A percentile compares a stretch with the other conserved stretches of the same genome.
phyloP scores from a whole-genome alignment of 768 basidiomycete genomes.

The Clavulina sp. region DNA sequence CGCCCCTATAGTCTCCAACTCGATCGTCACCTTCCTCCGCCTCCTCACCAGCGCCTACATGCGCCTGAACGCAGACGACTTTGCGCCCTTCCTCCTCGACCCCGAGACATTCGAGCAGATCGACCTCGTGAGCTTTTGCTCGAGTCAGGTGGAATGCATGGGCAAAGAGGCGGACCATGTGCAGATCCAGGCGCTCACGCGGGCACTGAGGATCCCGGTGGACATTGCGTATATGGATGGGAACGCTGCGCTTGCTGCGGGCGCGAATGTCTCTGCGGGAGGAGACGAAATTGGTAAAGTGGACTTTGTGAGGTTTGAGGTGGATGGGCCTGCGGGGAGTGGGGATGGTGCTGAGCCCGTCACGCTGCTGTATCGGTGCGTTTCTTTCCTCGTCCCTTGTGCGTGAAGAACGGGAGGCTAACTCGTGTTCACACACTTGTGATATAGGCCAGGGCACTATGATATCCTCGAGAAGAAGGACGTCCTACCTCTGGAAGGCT shows the following conservation, averaged over 20 bases:
- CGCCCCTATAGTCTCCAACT: conserved; percentile 23
- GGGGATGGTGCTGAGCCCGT: conserved; percentile 31
- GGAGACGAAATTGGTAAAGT: conserved; percentile 27
- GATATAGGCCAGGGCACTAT: conserved; percentile 66
- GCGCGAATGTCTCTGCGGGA: conserved; percentile 18
- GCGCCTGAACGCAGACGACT: conserved; percentile 40
- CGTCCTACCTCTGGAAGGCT: too few relatives aligned
- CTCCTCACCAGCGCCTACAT: conserved; percentile 74
- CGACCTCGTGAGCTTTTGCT: conserved; percentile 49
- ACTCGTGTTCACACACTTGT: conserved; percentile 1
- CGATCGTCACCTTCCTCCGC: conserved; percentile 64
- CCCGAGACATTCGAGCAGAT: conserved; percentile 49
- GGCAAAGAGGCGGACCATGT: conserved; percentile 79
- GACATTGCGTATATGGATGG: conserved; percentile 73
- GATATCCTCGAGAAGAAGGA: conserved; percentile 37
- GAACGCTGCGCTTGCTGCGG: not conserved
- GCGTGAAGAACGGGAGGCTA: conserved; percentile 1
- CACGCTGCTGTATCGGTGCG: conserved; percentile 58
- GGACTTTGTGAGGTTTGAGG: conserved; percentile 49
- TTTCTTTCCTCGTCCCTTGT: conserved; percentile 3
- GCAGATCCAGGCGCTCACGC: conserved; percentile 60
- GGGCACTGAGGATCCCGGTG: conserved; percentile 47
- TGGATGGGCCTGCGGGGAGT: conserved; percentile 21
- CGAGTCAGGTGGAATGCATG: conserved; percentile 54
- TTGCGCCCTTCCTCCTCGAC: conserved; percentile 56